Conservation (phyloP, 768 basidiomycete genomes). For the Termitomyces sp. region DNA sequence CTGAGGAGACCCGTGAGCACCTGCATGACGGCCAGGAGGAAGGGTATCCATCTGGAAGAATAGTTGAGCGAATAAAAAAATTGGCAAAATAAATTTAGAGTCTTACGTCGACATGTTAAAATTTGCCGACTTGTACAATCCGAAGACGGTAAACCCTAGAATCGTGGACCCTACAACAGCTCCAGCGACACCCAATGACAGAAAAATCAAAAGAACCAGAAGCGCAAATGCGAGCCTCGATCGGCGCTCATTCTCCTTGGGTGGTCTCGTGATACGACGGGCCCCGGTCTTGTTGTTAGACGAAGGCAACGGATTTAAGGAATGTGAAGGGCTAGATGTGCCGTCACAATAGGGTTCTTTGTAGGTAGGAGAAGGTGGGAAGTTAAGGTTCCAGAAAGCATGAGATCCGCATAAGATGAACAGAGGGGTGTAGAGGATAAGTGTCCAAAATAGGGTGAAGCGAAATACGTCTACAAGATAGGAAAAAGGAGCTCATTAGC, state of each 20-base stretch:
- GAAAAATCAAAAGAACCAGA: slow-evolving; percentile 40
- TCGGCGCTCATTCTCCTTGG: slow-evolving; percentile 34
- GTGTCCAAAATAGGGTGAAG: slow-evolving; percentile 51
- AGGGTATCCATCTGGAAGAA: slow-evolving; percentile 40
- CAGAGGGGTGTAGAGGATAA: slow-evolving; percentile 47
- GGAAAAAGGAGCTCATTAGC: neutral
- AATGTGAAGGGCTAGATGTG: slow-evolving; percentile 2
- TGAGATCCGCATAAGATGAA: slow-evolving; percentile 45
- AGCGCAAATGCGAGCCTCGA: slow-evolving; percentile 45
- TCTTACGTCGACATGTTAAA: slow-evolving; percentile 52
- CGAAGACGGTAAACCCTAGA: slow-evolving; percentile 40
- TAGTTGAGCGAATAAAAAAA: neutral
- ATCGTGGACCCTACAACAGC: slow-evolving; percentile 45
- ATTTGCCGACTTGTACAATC: slow-evolving; percentile 38
- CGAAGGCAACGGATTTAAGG: slow-evolving; percentile 9
- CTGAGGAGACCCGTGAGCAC: slow-evolving; percentile 39
- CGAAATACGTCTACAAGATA: slow-evolving; percentile 41
- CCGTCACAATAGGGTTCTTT: slow-evolving; percentile 6
- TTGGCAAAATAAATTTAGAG: neutral
- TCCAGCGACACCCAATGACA: slow-evolving; percentile 38
- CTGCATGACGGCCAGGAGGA: slow-evolving; percentile 39
- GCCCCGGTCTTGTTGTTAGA: slow-evolving; percentile 7
- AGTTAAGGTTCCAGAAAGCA: slow-evolving; percentile 50
- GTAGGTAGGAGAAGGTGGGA: slow-evolving; percentile 30
- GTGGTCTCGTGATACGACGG: slow-evolving; percentile 8